phyloP scores from a whole-genome alignment of 73 alveolate genomes.

The Paramecium pentaurelia region DNA sequence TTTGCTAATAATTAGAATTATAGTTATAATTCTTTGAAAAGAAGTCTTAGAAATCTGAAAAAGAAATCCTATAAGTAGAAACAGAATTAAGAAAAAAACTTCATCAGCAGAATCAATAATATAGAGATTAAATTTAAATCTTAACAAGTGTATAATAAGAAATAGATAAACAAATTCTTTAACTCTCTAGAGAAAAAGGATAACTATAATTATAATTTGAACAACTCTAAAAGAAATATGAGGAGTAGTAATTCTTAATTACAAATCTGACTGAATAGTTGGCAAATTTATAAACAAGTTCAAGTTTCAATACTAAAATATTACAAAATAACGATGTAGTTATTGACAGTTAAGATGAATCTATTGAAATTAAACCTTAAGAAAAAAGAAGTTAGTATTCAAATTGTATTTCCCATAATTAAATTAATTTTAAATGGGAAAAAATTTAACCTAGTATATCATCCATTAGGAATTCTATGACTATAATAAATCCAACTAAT shows the following conservation, averaged over 20 bases:
- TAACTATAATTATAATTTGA: background rate
- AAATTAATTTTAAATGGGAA: background rate
- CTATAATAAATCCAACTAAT: background rate
- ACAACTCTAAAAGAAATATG: background rate
- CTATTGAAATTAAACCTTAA: background rate
- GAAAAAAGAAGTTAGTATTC: background rate
- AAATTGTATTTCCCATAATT: background rate
- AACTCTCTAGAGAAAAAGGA: background rate
- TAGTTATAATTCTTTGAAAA: background rate
- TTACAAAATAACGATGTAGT: background rate
- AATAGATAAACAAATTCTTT: background rate
- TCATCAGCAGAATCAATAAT: background rate
- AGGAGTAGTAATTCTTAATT: background rate
- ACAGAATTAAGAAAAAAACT: background rate
- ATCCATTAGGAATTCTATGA: background rate
- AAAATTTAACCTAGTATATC: slow-evolving; percentile 8
- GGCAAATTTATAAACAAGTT: background rate
- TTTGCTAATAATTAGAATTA: background rate
- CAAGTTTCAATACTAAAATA: background rate
- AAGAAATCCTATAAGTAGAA: background rate
- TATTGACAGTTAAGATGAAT: background rate
- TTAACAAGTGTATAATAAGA: background rate
- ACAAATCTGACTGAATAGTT: background rate
- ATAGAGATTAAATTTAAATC: background rate
- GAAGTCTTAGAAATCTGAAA: background rate